These are phyloP conservation scores for Chytriomyces sp. DNA, from an alignment of 192 early-diverging fungal species.

Conservation along the genomic window DNA sequence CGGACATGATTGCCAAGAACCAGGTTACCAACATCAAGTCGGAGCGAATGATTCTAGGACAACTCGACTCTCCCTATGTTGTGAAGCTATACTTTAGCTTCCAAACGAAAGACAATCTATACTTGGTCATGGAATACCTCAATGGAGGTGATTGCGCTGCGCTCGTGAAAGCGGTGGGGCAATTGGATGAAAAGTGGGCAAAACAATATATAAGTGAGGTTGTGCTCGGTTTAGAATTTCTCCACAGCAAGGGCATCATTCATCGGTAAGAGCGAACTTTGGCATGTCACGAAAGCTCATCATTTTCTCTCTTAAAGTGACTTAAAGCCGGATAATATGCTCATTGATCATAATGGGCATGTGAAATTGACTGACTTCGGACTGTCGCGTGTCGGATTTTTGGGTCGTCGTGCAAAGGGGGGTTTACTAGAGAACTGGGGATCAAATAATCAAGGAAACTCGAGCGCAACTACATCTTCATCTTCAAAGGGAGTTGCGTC, in stretches of 20 bases:
- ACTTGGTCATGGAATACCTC: conserved; percentile 86
- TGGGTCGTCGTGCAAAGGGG: conserved; percentile 71
- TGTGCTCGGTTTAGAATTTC: conserved; percentile 76
- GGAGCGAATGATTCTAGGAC: conserved; percentile 86
- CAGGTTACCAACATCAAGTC: conserved; percentile 89
- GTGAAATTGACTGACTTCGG: conserved; percentile 90
- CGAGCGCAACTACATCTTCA: not conserved
- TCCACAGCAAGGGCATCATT: conserved; percentile 76
- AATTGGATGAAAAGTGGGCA: conserved; percentile 81
- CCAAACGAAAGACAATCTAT: conserved; percentile 81
- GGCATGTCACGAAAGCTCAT: conserved; percentile 12
- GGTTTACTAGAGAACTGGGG: conserved; percentile 35
- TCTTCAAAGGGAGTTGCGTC: not conserved
- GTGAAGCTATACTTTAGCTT: conserved; percentile 84
- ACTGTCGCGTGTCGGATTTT: conserved; percentile 78
- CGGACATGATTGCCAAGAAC: conserved; percentile 90
- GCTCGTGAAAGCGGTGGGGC: conserved; percentile 71
- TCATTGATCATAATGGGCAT: conserved; percentile 84
- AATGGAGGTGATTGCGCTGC: conserved; percentile 91
- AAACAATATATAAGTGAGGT: conserved; percentile 84
- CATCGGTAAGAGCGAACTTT: conserved; percentile 65
- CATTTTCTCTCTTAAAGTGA: conserved; percentile 50
- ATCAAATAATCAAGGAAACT: not conserved
- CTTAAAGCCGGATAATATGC: conserved; percentile 83
- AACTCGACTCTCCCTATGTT: conserved; percentile 82